These are phyloP conservation scores for Podila minutissima DNA, from an alignment of 192 early-diverging fungal species.

Conservation along the genomic window DNA sequence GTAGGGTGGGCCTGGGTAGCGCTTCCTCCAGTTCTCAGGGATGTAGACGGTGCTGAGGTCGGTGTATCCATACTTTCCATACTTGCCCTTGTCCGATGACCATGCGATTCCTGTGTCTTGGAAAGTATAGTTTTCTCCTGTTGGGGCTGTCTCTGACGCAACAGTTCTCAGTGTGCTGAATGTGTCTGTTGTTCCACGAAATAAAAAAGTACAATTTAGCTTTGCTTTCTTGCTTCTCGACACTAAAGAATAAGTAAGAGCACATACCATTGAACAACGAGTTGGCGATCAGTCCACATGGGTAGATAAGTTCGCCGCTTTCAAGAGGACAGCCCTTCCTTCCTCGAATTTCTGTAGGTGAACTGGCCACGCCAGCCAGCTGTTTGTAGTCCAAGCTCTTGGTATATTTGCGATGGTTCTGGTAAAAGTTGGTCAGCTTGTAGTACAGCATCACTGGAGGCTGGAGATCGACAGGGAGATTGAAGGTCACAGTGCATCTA, in stretches of 20 bases:
- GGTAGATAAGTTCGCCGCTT: conserved; percentile 71
- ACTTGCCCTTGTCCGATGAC: conserved; percentile 75
- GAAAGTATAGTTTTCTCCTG: conserved; percentile 60
- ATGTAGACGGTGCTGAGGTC: conserved; percentile 68
- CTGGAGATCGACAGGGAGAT: conserved; percentile 72
- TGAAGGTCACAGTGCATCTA: conserved; percentile 74
- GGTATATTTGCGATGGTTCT: conserved; percentile 98
- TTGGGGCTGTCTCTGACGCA: neutral
- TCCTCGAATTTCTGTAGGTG: conserved; percentile 50
- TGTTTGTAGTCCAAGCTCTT: conserved; percentile 89
- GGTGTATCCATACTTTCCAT: conserved; percentile 68
- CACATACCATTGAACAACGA: conserved; percentile 85
- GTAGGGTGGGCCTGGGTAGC: conserved; percentile 66
- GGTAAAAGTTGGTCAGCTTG: conserved; percentile 96
- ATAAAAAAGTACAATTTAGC: too few relatives aligned
- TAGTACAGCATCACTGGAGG: conserved; percentile 94
- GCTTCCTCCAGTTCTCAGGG: conserved; percentile 82
- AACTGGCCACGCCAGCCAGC: conserved; percentile 73
- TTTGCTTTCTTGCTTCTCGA: neutral
- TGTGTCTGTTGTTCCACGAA: conserved; percentile 24
- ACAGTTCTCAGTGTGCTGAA: conserved; percentile 20
- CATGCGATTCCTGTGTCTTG: conserved; percentile 81
- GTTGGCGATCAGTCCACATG: conserved; percentile 97
- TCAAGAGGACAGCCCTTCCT: conserved; percentile 71
- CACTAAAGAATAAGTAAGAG: neutral